Evolutionary conservation across 371 early-diverging fungal species (phyloP).

Genomic region (Basidiobolus meristosporus): DNA sequence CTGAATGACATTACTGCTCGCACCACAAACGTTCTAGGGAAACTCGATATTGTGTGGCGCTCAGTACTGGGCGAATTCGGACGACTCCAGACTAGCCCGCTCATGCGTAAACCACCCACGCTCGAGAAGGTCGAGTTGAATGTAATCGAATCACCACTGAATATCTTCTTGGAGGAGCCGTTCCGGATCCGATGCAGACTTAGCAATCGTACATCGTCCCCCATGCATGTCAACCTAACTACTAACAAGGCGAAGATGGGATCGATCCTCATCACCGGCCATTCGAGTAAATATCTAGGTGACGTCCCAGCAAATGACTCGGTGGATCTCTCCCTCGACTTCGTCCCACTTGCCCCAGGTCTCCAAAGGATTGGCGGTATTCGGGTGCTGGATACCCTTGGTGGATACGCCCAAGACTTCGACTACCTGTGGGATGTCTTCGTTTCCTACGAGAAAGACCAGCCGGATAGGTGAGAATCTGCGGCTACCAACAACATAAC

Average conservation of each 20-base stretch:
- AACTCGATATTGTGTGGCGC: slow-evolving; percentile 87
- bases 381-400: slow-evolving; percentile 32
- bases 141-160: slow-evolving; percentile 21
- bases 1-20: slow-evolving; percentile 28
- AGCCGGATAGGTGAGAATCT: too few species aligned
- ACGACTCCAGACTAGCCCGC: slow-evolving; percentile 83
- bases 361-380: slow-evolving; percentile 71
- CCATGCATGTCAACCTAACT: slow-evolving; percentile 33
- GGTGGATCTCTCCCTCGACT: slow-evolving; percentile 46
- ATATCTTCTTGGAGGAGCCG: slow-evolving; percentile 32
- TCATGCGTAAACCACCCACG: slow-evolving; percentile 62
- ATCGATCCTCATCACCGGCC: slow-evolving; percentile 57
- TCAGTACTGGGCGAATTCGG: slow-evolving; percentile 71
- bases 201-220: slow-evolving; percentile 4
- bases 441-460: too few species aligned
- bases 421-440: slow-evolving; percentile 34
- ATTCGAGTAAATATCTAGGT: slow-evolving; percentile 39
- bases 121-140: slow-evolving; percentile 58
- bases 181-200: slow-evolving; percentile 26
- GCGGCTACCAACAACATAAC: too few species aligned
- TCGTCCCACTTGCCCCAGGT: slow-evolving; percentile 68
- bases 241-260: slow-evolving; percentile 66
- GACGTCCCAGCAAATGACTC: slow-evolving; percentile 31
- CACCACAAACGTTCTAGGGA: slow-evolving; percentile 68
- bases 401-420: slow-evolving; percentile 46